Conservation (phyloP, 73 alveolate genomes). For the Tetrahymena borealis region DNA sequence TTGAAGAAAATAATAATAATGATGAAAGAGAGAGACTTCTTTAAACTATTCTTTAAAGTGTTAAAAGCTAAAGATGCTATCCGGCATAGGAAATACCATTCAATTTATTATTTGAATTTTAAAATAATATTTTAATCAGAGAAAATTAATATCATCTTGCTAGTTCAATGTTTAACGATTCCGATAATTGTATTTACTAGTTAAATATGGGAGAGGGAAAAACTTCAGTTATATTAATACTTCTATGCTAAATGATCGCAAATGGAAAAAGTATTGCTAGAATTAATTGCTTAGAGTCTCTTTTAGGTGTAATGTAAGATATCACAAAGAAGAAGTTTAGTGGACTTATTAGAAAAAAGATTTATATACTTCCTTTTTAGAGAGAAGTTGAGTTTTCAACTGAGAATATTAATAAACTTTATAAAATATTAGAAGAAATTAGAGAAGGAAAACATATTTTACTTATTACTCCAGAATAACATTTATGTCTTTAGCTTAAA, state of each 20-base stretch:
- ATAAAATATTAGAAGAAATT: not conserved
- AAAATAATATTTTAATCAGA: not conserved
- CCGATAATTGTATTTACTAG: not conserved
- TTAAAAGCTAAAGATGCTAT: not conserved
- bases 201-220: not conserved
- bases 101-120: not conserved
- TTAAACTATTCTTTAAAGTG: not conserved
- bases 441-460: not conserved
- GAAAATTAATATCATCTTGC: not conserved
- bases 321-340: not conserved
- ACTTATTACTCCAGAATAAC: not conserved
- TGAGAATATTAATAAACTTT: not conserved
- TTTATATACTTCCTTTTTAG: not conserved
- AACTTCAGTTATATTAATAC: not conserved
- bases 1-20: not conserved
- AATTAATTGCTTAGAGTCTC: not conserved
- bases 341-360: constrained; percentile 1
- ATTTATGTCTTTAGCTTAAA: not conserved
- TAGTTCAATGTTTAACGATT: not conserved
- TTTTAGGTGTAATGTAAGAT: not conserved
- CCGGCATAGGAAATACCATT: not conserved
- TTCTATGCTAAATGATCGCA: not conserved
- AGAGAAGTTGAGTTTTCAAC: not conserved
- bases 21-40: not conserved
- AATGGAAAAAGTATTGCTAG: not conserved